A percentile compares a stretch with the other conserved stretches of the same genome.
These are phyloP conservation scores for Linderniella brevidens DNA, from an alignment of 257 asterid species.

Conservation along the genomic window DNA sequence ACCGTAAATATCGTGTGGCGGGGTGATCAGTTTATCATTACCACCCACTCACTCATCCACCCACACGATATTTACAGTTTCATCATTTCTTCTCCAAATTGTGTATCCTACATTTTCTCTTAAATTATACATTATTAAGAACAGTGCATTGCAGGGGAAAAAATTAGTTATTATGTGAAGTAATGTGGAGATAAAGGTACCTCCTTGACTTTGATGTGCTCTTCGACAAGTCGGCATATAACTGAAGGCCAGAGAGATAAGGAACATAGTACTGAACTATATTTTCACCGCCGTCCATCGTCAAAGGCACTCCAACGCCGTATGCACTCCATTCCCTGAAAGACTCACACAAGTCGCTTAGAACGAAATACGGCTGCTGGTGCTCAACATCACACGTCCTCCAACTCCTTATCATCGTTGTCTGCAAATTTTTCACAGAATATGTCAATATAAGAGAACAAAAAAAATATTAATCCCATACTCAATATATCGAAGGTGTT, in stretches of 20 bases:
- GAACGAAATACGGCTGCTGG: conserved; percentile 48
- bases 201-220: conserved; percentile 54
- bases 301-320: conserved; percentile 93
- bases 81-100: no score
- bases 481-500: no score
- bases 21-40: no score
- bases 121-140: no score
- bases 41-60: no score
- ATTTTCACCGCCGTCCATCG: conserved; percentile 48
- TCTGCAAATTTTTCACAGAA: conserved; percentile 12
- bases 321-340: conserved; percentile 94
- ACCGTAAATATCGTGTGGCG: no score
- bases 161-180: no score
- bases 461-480: background rate
- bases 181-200: no score
- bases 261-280: conserved; percentile 94
- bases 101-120: no score
- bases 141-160: no score
- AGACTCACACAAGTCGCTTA: conserved; percentile 86
- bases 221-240: conserved; percentile 58
- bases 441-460: background rate
- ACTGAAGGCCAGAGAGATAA: conserved; percentile 80
- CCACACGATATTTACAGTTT: no score
- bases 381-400: conserved; percentile 44
- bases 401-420: conserved; percentile 55